A percentile compares a stretch with the other conserved stretches of the same genome.
These are phyloP conservation scores for Syncephalastrum monosporum DNA, from an alignment of 371 early-diverging fungal species.

Conservation along the genomic window DNA sequence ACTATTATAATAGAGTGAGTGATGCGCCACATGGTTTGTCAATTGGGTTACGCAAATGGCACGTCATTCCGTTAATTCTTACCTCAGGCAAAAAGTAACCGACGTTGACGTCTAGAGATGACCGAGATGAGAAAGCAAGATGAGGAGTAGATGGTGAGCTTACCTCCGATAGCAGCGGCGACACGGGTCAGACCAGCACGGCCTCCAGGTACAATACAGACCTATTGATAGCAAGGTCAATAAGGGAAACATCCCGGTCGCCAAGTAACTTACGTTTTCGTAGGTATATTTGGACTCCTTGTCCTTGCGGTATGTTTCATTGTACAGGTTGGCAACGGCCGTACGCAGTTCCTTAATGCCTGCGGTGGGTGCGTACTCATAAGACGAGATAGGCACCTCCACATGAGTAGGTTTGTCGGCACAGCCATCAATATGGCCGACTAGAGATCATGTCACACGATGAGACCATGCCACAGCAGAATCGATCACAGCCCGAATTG, in stretches of 20 bases:
- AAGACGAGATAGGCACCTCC: conserved; percentile 18
- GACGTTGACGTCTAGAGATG: conserved; percentile 27
- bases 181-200: conserved; percentile 54
- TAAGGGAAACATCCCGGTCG: neutral
- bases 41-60: neutral
- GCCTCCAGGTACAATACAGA: conserved; percentile 55
- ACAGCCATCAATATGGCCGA: conserved; percentile 45
- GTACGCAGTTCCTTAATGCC: conserved; percentile 43
- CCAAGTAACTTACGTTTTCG: conserved; percentile 35
- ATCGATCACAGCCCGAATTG: neutral
- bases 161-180: conserved; percentile 47
- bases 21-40: neutral
- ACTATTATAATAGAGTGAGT: conserved; percentile 12
- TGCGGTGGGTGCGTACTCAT: conserved; percentile 46
- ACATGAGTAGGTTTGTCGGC: conserved; percentile 30
- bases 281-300: conserved; percentile 43
- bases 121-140: too few relatives aligned
- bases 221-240: conserved; percentile 14
- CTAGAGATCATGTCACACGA: conserved; percentile 7
- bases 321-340: conserved; percentile 51
- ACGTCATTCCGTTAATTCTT: neutral
- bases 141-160: too few relatives aligned
- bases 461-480: neutral
- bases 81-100: conserved; percentile 55
- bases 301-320: conserved; percentile 40